These are phyloP conservation scores for Trametes elegans DNA, from an alignment of 768 basidiomycete genomes.

Conservation along the genomic window DNA sequence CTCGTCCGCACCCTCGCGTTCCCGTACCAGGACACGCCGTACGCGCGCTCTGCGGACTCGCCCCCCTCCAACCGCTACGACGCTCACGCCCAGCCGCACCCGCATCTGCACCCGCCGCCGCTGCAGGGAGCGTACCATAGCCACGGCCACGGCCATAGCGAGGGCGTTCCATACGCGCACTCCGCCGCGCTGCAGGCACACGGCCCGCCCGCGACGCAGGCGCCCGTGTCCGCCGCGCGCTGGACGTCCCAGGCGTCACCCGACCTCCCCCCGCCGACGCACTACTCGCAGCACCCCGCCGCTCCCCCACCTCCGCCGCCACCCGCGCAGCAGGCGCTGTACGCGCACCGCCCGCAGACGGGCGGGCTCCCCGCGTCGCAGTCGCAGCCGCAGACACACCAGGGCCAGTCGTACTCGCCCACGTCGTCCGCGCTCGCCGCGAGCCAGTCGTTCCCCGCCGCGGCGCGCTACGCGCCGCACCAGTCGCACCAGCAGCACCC, in stretches of 20 bases:
- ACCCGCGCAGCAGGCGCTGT: neutral
- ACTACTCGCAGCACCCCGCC: conserved; percentile 4
- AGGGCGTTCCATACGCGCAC: neutral
- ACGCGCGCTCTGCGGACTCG: conserved; percentile 51
- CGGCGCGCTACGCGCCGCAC: conserved; percentile 5
- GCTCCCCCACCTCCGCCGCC: neutral
- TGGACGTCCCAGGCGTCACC: conserved; percentile 19
- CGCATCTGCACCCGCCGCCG: too few species aligned
- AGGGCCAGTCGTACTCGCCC: neutral
- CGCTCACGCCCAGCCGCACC: neutral
- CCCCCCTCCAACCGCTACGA: conserved; percentile 33
- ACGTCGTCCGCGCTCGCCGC: neutral
- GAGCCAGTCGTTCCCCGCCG: neutral
- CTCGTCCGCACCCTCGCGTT: conserved; percentile 76
- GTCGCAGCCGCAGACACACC: conserved; percentile 8
- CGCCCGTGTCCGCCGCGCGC: conserved; percentile 25
- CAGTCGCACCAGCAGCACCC: conserved; percentile 1
- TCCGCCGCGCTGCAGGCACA: conserved; percentile 8
- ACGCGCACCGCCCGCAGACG: neutral
- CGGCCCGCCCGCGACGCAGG: conserved; percentile 14
- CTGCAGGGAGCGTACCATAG: neutral
- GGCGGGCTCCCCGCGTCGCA: neutral
- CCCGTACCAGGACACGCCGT: conserved; percentile 72
- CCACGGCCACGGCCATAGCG: neutral
- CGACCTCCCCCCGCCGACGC: neutral